Base-by-base conservation (phyloP, 305 asterid species). In the Fraxinus greggii region DNA sequence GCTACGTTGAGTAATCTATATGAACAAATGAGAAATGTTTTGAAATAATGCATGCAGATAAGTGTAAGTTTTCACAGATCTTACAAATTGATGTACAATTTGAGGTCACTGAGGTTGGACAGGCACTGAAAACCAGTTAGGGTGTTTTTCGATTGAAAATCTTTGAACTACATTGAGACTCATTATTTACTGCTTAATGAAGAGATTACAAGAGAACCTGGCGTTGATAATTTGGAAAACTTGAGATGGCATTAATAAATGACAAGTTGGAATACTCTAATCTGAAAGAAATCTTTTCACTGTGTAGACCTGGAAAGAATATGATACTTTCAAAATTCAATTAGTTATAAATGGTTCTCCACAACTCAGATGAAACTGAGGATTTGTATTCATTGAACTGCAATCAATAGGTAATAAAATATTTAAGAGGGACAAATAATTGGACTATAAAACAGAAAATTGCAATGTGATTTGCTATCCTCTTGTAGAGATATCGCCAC, bases 391-490 rank as follows among this genome's bases (percentile, higher is more conserved):
- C 72, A 1, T 78, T 38, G 65, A 59, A 51, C 78, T 54, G 28
- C 45, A 26, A 31, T 82, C 59, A 28, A 31, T 23, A 70, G 78
- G 79, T 6, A 10, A 29, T 10, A 23, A 32, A 4, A 61, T 61
- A 61, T 23, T 6, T 40, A 12, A 7, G n/a, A 76, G 78, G 26
- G 29, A 67, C 42, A 61, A 74, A 26, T 29, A 72, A 21, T 40
- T 48, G 32, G 81, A 69, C n/a, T 45, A 63, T 29, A 51, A 77
- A 67, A 42, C 77, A 56, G 38, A 35, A 33, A 79, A 76, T 4
- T 15, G 74, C 17, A 67, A 67, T 67, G 74, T 13, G 74, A 67
- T 67, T 28, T 67, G 74, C 74, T 67, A 51, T 9, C 78, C 63
- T 72, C 80, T 79, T 21, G 79, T 65, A 67, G 3, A n/a, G 33